Conservation (phyloP, 495 filamentous ascomycete genomes). For the Aspergillus carlsbadensis region DNA sequence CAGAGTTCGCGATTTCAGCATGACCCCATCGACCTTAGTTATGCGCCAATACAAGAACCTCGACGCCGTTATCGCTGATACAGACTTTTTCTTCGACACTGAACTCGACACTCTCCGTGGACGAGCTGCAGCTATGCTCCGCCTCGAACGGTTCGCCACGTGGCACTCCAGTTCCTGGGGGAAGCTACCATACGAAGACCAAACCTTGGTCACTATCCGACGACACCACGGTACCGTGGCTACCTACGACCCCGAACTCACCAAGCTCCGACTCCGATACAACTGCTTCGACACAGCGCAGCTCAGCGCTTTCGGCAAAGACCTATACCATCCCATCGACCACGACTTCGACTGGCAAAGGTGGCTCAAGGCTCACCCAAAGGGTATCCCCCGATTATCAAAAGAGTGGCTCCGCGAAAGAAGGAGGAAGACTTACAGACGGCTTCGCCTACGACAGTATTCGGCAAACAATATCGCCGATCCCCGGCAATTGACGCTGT, state of each 20-base stretch:
- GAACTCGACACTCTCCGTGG: slow-evolving; percentile 2
- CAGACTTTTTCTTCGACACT: slow-evolving; percentile 10
- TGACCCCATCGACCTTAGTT: background rate
- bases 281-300: background rate
- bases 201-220: background rate
- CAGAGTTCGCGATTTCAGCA: background rate
- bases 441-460: too few species aligned
- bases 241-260: background rate
- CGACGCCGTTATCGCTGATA: background rate
- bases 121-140: background rate
- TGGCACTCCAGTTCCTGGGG: background rate
- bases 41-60: background rate
- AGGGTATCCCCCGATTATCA: background rate
- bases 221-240: background rate
- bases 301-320: background rate
- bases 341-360: background rate
- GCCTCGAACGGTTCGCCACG: background rate
- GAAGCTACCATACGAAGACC: background rate
- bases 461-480: background rate
- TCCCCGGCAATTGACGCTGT: background rate
- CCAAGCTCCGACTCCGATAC: background rate
- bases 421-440: background rate
- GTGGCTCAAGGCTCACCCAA: background rate
- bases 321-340: background rate
- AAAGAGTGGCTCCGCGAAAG: background rate